These are phyloP conservation scores for Mollisia scopiformis DNA, from an alignment of 2,329 filamentous ascomycete genomes.

Conservation along the genomic window DNA sequence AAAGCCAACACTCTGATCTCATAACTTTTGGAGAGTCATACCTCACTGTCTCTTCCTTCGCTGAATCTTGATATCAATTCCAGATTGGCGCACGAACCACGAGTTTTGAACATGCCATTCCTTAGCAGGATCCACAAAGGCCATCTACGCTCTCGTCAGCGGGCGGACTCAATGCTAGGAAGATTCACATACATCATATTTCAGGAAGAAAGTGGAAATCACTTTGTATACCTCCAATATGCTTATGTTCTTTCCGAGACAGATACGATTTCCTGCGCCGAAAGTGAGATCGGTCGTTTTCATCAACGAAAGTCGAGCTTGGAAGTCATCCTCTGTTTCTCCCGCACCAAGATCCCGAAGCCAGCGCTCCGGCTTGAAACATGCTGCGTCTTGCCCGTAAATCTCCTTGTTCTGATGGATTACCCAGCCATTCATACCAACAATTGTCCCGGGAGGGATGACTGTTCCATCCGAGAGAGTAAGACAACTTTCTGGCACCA, in stretches of 20 bases:
- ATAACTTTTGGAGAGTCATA: too few species aligned
- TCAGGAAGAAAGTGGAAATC: conserved; percentile 47
- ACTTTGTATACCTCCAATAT: conserved; percentile 25
- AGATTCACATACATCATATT: conserved; percentile 43
- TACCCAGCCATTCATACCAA: conserved; percentile 47
- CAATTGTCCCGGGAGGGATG: conserved; percentile 53
- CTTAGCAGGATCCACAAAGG: conserved; percentile 38
- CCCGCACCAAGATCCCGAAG: conserved; percentile 29
- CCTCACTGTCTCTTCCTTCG: conserved; percentile 1
- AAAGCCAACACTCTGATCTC: too few species aligned
- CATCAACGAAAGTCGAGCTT: conserved; percentile 40
- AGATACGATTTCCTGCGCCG: too few species aligned
- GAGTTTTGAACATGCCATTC: conserved; percentile 44
- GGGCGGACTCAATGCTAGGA: too few species aligned
- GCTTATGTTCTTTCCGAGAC: too few species aligned
- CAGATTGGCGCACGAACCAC: conserved; percentile 43
- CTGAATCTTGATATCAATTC: conserved; percentile 23
- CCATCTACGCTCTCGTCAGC: too few species aligned
- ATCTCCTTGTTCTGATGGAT: conserved; percentile 53
- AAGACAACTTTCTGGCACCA: conserved; percentile 47
- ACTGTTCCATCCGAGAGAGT: conserved; percentile 43
- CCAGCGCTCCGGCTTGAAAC: conserved; percentile 64
- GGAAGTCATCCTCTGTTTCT: conserved; percentile 40
- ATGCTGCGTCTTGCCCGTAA: conserved; percentile 61
- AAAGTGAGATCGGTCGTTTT: conserved; percentile 37